phyloP scores from a whole-genome alignment of 345 rosid genomes.

The Aegle marmelos region DNA sequence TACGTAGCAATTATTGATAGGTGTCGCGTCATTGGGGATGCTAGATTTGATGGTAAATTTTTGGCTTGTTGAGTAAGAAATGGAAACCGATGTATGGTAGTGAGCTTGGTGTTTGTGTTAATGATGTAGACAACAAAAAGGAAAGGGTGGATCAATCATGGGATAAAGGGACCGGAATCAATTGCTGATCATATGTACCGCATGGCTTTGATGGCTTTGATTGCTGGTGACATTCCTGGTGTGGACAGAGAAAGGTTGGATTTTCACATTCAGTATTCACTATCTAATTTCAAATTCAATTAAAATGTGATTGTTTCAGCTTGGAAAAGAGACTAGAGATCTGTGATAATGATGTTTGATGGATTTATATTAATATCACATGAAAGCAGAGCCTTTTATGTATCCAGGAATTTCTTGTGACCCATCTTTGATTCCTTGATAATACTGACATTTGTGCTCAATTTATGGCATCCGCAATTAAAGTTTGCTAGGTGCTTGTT shows the following conservation, averaged over 20 bases:
- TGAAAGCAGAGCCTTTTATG: neutral
- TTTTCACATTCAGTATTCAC: neutral
- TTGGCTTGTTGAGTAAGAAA: neutral
- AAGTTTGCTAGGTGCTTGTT: neutral
- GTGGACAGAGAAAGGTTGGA: slow-evolving; percentile 70
- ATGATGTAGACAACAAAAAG: slow-evolving; percentile 77
- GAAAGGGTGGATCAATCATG: slow-evolving; percentile 92
- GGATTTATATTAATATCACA: neutral
- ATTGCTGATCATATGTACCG: slow-evolving; percentile 96
- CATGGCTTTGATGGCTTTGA: slow-evolving; percentile 88
- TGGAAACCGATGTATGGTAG: neutral
- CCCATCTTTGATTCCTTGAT: neutral
- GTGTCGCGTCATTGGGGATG: neutral
- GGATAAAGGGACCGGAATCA: slow-evolving; percentile 76
- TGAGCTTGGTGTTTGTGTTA: neutral
- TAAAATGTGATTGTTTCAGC: neutral
- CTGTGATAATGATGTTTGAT: neutral
- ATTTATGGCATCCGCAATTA: neutral
- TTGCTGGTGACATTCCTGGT: slow-evolving; percentile 73
- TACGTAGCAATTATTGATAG: neutral
- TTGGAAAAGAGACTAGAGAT: neutral
- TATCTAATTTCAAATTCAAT: neutral
- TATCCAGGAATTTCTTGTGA: neutral
- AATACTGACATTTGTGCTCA: neutral
- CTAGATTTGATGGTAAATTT: neutral